Percentiles rank a stretch among this genome's conserved stretches.
Conservation (phyloP, 164 flowering plant genomes). For the Dillenia suffruticosa region DNA sequence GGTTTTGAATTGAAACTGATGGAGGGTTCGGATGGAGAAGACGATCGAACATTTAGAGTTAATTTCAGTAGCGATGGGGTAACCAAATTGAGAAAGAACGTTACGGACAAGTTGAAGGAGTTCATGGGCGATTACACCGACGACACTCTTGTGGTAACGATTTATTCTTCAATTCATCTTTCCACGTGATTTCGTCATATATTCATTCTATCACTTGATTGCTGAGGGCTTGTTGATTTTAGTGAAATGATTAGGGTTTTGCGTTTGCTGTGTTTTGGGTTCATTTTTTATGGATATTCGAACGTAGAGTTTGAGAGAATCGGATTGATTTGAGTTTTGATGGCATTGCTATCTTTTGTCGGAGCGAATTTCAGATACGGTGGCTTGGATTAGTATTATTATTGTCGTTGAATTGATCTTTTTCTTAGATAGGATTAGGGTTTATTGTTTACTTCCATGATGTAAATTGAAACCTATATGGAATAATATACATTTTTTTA, state of each 20-base stretch:
- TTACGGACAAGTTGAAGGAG: slow-evolving; percentile 73
- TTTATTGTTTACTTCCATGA: too few relatives aligned
- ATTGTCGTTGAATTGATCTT: too few relatives aligned
- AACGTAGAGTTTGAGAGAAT: too few relatives aligned
- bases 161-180: neutral
- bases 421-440: too few relatives aligned
- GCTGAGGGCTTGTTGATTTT: neutral
- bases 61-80: slow-evolving; percentile 61
- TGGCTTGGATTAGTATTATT: too few relatives aligned
- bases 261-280: neutral
- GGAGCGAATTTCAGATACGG: too few relatives aligned
- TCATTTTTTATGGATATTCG: too few relatives aligned
- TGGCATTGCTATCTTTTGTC: too few relatives aligned
- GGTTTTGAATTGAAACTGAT: slow-evolving; percentile 17
- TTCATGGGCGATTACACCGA: slow-evolving; percentile 93
- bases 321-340: too few relatives aligned
- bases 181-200: neutral
- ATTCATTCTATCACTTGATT: neutral
- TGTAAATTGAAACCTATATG: too few relatives aligned
- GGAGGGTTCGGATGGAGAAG: slow-evolving; percentile 41
- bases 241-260: neutral
- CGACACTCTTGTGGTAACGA: slow-evolving; percentile 83
- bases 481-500: too few relatives aligned
- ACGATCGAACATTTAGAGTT: slow-evolving; percentile 50
- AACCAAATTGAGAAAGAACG: slow-evolving; percentile 42